Base-by-base conservation (phyloP, 441 rosid species). In the Corymbia calophylla region DNA sequence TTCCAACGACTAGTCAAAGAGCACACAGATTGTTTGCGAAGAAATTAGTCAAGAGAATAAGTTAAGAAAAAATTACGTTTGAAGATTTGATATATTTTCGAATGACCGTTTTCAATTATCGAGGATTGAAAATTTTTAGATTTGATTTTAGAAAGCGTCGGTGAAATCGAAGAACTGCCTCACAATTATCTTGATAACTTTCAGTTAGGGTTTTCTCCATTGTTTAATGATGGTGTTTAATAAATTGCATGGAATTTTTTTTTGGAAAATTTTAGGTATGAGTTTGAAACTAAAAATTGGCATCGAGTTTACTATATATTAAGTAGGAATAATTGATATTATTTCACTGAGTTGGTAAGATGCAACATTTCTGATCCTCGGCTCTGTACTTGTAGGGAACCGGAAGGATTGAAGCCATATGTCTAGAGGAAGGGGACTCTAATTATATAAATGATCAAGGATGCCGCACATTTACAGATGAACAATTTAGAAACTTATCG, bases 371-470 rank as follows among this genome's bases (percentile, higher is more conserved):
- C 48, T 70, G 81, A 70, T 35, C 27, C 48, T 35, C 14, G 48
- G 14, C 5, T 35, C 0, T 19, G 3, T 35, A 66, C 27, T 70
- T 19, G 81, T 19, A 70, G 81, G 81, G 81, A 70, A 35, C 8
- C 19, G 8, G 6, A 18, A 35, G 11, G 29, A 70, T 70, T 70
- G 6, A 70, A 70, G 81, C 81, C 48, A 35, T 70, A 35, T 70
- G 8, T 70, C 48, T 70, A 10, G 48, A 70, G 81, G 1, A 70
- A 35, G 81, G 81, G 14, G 2, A 31, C 77, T 32, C 44, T 31
- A 9, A 31, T 31, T 31, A 0, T 66, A 8, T 66, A 66, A 0
- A 1, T 4, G 6, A 35, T 70, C 81, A 1, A 70, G 81, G 5
- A 44, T 17, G 80, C 13, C 47, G 13, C 12, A 68, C 47, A 56